Base-by-base conservation (phyloP, 202 grass and related monocot genomes). In the Alloteropsis angusta region DNA sequence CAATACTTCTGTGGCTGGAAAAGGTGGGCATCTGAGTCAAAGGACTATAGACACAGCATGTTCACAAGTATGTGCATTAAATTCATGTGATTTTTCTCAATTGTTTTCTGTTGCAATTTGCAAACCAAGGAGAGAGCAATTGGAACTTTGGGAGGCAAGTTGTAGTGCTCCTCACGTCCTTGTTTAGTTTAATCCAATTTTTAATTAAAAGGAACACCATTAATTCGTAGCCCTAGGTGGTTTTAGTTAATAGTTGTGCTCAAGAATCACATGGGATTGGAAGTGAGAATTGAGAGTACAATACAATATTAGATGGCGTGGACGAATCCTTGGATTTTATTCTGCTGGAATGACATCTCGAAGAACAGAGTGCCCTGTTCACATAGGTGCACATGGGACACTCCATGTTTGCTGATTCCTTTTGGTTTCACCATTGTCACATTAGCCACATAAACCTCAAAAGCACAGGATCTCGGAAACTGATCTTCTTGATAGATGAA, bases 151-250 rank as follows among this genome's bases (percentile, higher is more conserved):
- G 35, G 28, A 84, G 26, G 76, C n/a, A 90, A 71, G 49, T 81
- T 71, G 71, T 90, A 73, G 79, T 87, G 88, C 88, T 81, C 50
- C 72, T 65, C 84, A 87, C 84, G 77, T 90, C 84, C 57, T 62
- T 68, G 50, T 67, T 68, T 72, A 68, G 26, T 80, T 83, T 74
- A 74, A 81, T 81, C 78, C 12, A 78, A 5, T 68, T 53, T 71
- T 82, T 14, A 61, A 72, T 82, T 65, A 34, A 34, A 85, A 47
- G 25, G 18, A 9, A 16, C 37, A 15, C n/a, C 52, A 80, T 72
- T 12, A 65, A 50, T 32, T 66, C 5, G 11, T 11, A 25, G 49
- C 34, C 18, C 23, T 47, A 53, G 35, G 2, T 48, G 34, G 12
- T 81, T 80, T 75, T 80, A 70, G 16, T 87, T 74, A 84, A 60